These are phyloP conservation scores for Tolypocladium endophyticum DNA, from an alignment of 2,329 filamentous ascomycete genomes.

Conservation along the genomic window DNA sequence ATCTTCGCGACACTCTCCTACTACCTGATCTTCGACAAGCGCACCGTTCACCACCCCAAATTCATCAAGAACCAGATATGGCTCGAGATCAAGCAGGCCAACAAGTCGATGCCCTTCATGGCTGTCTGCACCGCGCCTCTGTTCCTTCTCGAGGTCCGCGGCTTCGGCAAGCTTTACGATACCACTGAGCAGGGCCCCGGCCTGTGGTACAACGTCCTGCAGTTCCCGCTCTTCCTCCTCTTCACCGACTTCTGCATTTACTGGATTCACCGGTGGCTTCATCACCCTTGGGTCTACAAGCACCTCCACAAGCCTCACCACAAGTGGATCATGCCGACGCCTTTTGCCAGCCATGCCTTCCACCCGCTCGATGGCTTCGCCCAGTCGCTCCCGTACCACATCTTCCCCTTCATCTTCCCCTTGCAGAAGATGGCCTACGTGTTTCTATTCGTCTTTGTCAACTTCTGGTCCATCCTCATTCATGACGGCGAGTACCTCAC, in stretches of 20 bases:
- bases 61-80: slow-evolving; percentile 90
- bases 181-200: slow-evolving; percentile 64
- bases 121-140: slow-evolving; percentile 68
- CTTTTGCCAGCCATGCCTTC: slow-evolving; percentile 87
- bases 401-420: slow-evolving; percentile 88
- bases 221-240: slow-evolving; percentile 79
- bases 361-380: slow-evolving; percentile 86
- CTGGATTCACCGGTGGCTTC: slow-evolving; percentile 79
- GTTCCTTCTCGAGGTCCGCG: slow-evolving; percentile 75
- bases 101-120: slow-evolving; percentile 70
- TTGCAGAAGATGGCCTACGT: slow-evolving; percentile 87
- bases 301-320: slow-evolving; percentile 91
- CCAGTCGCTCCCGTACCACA: slow-evolving; percentile 83
- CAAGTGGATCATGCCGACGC: slow-evolving; percentile 99
- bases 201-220: slow-evolving; percentile 64
- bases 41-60: slow-evolving; percentile 79
- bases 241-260: slow-evolving; percentile 91
- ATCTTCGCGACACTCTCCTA: slow-evolving; percentile 75
- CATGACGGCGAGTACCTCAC: slow-evolving; percentile 92
- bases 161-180: slow-evolving; percentile 83
- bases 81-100: slow-evolving; percentile 75
- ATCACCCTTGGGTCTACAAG: slow-evolving; percentile 72
- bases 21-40: slow-evolving; percentile 83
- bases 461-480: slow-evolving; percentile 95
- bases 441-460: slow-evolving; percentile 79